Conservation (phyloP, 176 grass and related monocot genomes). For the Luzula sylvatica region DNA sequence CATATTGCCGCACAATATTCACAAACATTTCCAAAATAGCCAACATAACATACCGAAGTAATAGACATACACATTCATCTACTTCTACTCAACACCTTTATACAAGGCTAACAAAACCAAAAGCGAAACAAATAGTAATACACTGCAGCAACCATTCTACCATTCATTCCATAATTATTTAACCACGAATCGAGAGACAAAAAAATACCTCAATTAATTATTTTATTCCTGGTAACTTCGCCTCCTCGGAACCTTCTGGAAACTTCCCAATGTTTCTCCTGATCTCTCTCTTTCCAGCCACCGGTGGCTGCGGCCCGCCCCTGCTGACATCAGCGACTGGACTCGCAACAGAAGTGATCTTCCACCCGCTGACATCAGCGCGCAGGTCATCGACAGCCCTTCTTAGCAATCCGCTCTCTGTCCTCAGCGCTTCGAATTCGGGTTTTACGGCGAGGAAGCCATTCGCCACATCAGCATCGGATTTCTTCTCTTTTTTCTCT, state of each 20-base stretch:
- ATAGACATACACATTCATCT: background rate
- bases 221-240: slow-evolving; percentile 13
- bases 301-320: background rate
- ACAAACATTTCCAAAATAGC: too few relatives aligned
- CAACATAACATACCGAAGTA: too few relatives aligned
- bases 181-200: background rate
- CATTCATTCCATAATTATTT: slow-evolving; percentile 14
- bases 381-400: slow-evolving; percentile 59
- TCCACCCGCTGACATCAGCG: slow-evolving; percentile 22
- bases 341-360: slow-evolving; percentile 1
- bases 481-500: background rate
- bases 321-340: background rate
- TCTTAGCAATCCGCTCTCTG: slow-evolving; percentile 47
- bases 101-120: slow-evolving; percentile 11
- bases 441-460: slow-evolving; percentile 17
- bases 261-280: slow-evolving; percentile 2
- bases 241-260: slow-evolving; percentile 14
- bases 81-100: slow-evolving; percentile 17
- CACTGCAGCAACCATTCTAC: background rate
- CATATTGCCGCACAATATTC: too few relatives aligned
- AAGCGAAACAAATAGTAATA: slow-evolving; percentile 4
- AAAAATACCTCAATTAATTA: background rate
- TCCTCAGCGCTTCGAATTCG: slow-evolving; percentile 50
- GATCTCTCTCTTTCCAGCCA: background rate
- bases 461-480: background rate